phyloP scores from a whole-genome alignment of 305 asterid genomes.

The Solanum hybrid region DNA sequence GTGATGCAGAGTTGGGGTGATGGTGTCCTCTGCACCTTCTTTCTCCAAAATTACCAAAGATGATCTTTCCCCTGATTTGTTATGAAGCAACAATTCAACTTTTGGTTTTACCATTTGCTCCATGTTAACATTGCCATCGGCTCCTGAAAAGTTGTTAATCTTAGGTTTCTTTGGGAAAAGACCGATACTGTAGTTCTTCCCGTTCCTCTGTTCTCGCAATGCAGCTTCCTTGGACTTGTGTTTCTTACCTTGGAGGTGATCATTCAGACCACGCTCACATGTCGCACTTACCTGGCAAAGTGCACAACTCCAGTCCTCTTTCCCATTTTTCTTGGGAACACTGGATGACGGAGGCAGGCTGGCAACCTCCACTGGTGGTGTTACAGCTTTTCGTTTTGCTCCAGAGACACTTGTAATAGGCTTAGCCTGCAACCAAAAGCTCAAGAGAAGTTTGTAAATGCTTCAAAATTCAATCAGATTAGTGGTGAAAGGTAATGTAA shows the following conservation, averaged over 20 bases:
- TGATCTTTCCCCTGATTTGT: slow-evolving; percentile 10
- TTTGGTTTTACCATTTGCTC: not conserved
- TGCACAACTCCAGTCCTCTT: slow-evolving; percentile 20
- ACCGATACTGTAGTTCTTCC: slow-evolving; percentile 29
- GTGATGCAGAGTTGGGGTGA: slow-evolving; percentile 2
- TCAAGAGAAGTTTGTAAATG: not conserved
- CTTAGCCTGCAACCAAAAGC: slow-evolving; percentile 28
- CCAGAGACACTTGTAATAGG: slow-evolving; percentile 24
- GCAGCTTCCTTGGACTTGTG: slow-evolving; percentile 56
- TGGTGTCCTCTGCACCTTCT: not conserved
- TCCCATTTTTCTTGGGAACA: not conserved
- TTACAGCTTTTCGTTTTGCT: slow-evolving; percentile 31
- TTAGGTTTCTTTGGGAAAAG: slow-evolving; percentile 19
- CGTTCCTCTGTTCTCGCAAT: slow-evolving; percentile 15
- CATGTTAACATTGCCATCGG: not conserved
- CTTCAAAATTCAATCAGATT: not conserved
- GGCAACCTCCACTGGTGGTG: slow-evolving; percentile 9
- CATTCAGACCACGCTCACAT: slow-evolving; percentile 31
- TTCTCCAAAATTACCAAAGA: not conserved
- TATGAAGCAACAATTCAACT: slow-evolving; percentile 4
- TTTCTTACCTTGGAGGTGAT: slow-evolving; percentile 47
- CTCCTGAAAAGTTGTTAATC: not conserved
- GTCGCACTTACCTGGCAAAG: slow-evolving; percentile 17
- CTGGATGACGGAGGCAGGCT: not conserved
- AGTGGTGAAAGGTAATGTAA: not conserved